A percentile compares a stretch with the other conserved stretches of the same genome.
Conservation (phyloP, 495 filamentous ascomycete genomes). For the Penicillium steckii region DNA sequence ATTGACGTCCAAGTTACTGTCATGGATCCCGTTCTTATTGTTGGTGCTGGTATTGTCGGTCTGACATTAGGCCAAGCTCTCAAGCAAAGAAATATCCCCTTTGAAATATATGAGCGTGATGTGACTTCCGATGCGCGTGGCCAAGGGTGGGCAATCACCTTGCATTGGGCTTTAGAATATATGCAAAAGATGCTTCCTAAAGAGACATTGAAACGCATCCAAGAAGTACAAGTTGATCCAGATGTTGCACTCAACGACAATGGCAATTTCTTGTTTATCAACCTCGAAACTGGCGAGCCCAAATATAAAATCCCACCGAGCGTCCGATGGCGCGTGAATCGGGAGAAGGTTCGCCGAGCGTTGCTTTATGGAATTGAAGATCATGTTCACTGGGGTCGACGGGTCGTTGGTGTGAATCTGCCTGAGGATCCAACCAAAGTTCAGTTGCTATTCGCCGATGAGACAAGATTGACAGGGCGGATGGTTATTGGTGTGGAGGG, state of each 20-base stretch:
- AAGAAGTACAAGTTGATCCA: conserved; percentile 50
- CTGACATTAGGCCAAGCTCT: conserved; percentile 56
- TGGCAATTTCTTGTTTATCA: conserved; percentile 32
- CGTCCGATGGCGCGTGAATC: conserved; percentile 27
- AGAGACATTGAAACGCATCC: conserved; percentile 41
- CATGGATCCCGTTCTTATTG: conserved; percentile 45
- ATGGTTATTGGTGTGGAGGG: conserved; percentile 50
- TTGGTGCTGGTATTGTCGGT: conserved; percentile 58
- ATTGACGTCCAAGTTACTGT: not conserved
- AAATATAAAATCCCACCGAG: conserved; percentile 27
- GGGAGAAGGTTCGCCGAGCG: conserved; percentile 23
- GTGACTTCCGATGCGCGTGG: conserved; percentile 33
- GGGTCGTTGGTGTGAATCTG: conserved; percentile 11
- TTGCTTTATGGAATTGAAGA: conserved; percentile 26
- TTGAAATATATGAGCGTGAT: conserved; percentile 57
- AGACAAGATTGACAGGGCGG: conserved; percentile 8
- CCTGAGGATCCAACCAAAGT: conserved; percentile 1
- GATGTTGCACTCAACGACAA: conserved; percentile 25
- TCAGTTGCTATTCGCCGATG: conserved; percentile 19
- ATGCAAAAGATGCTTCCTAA: conserved; percentile 49
- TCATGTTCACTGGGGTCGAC: conserved; percentile 23
- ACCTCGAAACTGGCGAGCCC: conserved; percentile 25
- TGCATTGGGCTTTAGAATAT: conserved; percentile 56
- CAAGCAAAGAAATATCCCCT: conserved; percentile 40
- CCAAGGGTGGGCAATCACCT: conserved; percentile 58